These are phyloP conservation scores for Trichoderma breve DNA, from an alignment of 2,329 filamentous ascomycete species.

Conservation along the genomic window DNA sequence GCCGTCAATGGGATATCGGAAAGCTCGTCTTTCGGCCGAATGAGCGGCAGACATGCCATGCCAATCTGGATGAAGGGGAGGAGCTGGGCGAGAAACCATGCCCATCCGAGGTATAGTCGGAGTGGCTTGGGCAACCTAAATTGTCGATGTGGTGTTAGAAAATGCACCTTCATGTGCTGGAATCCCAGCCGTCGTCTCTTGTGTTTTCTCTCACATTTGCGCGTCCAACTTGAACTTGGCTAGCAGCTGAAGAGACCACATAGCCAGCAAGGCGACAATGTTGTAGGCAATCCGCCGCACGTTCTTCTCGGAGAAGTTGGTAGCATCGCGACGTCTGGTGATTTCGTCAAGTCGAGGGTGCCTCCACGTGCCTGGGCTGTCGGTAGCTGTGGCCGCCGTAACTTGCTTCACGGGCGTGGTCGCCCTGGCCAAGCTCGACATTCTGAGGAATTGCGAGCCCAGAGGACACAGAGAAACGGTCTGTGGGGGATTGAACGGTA, in stretches of 20 bases:
- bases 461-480: background rate
- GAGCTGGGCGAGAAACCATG: conserved; percentile 49
- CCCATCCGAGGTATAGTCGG: conserved; percentile 42
- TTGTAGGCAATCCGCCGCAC: conserved; percentile 70
- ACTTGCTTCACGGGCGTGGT: conserved; percentile 42
- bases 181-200: background rate
- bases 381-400: conserved; percentile 38
- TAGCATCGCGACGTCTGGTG: conserved; percentile 71
- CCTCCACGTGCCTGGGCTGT: conserved; percentile 78
- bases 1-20: conserved; percentile 82
- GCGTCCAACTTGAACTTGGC: conserved; percentile 38
- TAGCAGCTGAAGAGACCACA: conserved; percentile 38
- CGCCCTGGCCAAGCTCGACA: conserved; percentile 34
- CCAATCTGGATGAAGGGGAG: conserved; percentile 69
- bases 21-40: conserved; percentile 71
- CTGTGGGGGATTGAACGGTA: background rate
- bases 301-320: conserved; percentile 76
- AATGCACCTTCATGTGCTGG: background rate
- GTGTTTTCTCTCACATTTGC: conserved; percentile 38
- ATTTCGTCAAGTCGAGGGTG: conserved; percentile 90
- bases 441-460: conserved; percentile 19
- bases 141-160: conserved; percentile 22
- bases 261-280: conserved; percentile 44
- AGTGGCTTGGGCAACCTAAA: conserved; percentile 35
- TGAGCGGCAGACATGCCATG: conserved; percentile 68